Evolutionary conservation across 2,329 filamentous ascomycete species (phyloP).

Genomic region (Didymosphaeria variabile): DNA sequence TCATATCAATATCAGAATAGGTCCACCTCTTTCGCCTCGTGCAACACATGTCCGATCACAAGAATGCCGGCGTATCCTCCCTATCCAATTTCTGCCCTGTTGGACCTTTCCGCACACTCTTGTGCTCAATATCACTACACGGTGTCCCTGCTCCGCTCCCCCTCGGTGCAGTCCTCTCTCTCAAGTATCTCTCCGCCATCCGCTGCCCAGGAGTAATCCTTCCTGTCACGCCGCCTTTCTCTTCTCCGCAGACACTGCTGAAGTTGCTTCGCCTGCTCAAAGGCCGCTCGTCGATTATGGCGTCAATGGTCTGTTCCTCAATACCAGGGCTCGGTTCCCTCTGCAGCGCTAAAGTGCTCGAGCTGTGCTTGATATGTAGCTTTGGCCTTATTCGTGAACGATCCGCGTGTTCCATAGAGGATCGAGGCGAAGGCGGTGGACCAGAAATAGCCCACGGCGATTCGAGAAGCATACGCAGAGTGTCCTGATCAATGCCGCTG

Average conservation of each 20-base stretch:
- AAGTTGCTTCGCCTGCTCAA: slow-evolving; percentile 7
- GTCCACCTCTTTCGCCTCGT: neutral
- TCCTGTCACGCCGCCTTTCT: slow-evolving; percentile 18
- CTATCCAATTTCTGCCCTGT: slow-evolving; percentile 22
- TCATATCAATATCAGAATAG: neutral
- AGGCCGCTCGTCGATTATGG: slow-evolving; percentile 16
- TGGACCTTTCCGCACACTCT: slow-evolving; percentile 14
- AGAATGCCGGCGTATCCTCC: slow-evolving; percentile 37
- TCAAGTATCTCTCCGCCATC: slow-evolving; percentile 43
- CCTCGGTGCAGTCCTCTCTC: slow-evolving; percentile 28
- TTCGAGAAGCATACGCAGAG: slow-evolving; percentile 20
- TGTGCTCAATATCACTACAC: slow-evolving; percentile 21
- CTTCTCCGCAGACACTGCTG: neutral
- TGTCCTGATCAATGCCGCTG: slow-evolving; percentile 17
- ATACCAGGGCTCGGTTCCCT: slow-evolving; percentile 26
- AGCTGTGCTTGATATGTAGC: slow-evolving; percentile 22
- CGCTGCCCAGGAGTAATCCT: slow-evolving; percentile 41
- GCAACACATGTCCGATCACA: slow-evolving; percentile 17
- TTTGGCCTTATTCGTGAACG: neutral
- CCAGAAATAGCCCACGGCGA: slow-evolving; percentile 21
- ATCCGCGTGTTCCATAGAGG: slow-evolving; percentile 8
- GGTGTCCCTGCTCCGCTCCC: slow-evolving; percentile 16
- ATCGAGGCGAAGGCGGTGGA: slow-evolving; percentile 8
- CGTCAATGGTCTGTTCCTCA: slow-evolving; percentile 26
- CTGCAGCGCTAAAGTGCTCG: slow-evolving; percentile 27